A percentile compares a stretch with the other conserved stretches of the same genome.
These are phyloP conservation scores for Eimeria sp. DNA, from an alignment of 169 alveolate species.

Conservation along the genomic window DNA sequence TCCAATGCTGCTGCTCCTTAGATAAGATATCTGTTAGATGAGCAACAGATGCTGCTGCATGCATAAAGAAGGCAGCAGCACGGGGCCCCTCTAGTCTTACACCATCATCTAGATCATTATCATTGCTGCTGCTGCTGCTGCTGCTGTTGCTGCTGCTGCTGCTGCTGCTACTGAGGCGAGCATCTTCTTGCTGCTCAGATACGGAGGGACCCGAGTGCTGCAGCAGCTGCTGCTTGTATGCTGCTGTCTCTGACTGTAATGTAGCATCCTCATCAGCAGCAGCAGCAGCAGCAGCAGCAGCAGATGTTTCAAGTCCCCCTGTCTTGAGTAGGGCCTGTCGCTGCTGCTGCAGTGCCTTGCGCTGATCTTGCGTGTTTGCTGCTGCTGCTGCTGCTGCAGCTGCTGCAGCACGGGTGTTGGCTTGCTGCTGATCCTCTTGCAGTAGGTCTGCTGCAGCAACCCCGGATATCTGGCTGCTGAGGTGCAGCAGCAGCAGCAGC, in stretches of 20 bases:
- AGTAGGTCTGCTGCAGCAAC: constrained; percentile 29
- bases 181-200: not conserved
- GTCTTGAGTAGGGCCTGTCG: constrained; percentile 4
- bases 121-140: constrained; percentile 19
- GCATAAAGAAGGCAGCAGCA: constrained; percentile 59
- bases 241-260: not conserved
- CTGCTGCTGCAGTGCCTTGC: constrained; percentile 59
- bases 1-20: constrained; percentile 35
- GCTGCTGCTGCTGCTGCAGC: not conserved
- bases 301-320: constrained; percentile 56
- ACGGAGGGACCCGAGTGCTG: not conserved
- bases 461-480: constrained; percentile 37
- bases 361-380: constrained; percentile 31
- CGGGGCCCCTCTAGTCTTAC: constrained; percentile 43
- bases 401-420: not conserved
- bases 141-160: not conserved
- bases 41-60: constrained; percentile 28
- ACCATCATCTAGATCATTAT: constrained; percentile 39
- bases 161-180: not conserved
- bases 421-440: constrained; percentile 20
- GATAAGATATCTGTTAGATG: constrained; percentile 25
- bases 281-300: constrained; percentile 61
- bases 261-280: not conserved
- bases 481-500: constrained; percentile 65
- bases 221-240: constrained; percentile 65